A percentile compares a stretch with the other conserved stretches of the same genome.
Evolutionary conservation across 2,329 filamentous ascomycete genomes (phyloP).

Genomic region (Fusarium sp.): DNA sequence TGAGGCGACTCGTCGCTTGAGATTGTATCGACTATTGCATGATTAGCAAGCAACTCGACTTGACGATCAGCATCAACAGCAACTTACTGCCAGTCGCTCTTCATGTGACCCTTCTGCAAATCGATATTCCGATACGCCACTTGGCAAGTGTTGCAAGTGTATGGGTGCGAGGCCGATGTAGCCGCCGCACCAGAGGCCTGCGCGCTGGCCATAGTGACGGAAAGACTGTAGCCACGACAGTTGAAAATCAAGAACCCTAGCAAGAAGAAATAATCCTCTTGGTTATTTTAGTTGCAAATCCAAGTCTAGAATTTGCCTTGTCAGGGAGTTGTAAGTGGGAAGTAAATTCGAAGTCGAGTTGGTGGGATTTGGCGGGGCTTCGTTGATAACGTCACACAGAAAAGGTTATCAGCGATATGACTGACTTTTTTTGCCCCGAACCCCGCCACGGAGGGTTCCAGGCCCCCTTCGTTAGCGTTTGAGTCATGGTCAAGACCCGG

Average conservation of each 20-base stretch:
- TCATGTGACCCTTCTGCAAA: constrained; percentile 95
- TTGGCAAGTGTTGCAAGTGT: constrained; percentile 98
- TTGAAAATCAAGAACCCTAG: background rate
- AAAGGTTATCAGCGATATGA: constrained; percentile 43
- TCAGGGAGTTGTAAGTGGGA: constrained; percentile 25
- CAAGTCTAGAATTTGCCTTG: constrained; percentile 3
- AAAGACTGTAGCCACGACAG: background rate
- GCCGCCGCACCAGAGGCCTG: constrained; percentile 52
- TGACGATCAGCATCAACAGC: no score
- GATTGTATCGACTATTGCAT: constrained; percentile 83
- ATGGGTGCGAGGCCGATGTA: constrained; percentile 78
- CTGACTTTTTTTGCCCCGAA: constrained; percentile 45
- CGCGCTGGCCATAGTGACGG: constrained; percentile 61
- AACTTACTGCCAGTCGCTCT: constrained; percentile 97
- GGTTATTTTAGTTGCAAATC: background rate
- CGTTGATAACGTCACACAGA: constrained; percentile 50
- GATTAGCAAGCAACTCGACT: constrained; percentile 13
- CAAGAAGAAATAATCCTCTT: background rate
- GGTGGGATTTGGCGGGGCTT: constrained; percentile 50
- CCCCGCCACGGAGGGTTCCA: constrained; percentile 41
- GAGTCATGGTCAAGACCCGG: constrained; percentile 11
- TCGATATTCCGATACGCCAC: constrained; percentile 96
- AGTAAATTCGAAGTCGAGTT: constrained; percentile 46
- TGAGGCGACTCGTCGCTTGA: constrained; percentile 93
- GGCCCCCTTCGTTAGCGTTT: constrained; percentile 16